A percentile compares a stretch with the other conserved stretches of the same genome.
These are phyloP conservation scores for Trichophyton equinum DNA, from an alignment of 2,329 filamentous ascomycete genomes.

Conservation along the genomic window DNA sequence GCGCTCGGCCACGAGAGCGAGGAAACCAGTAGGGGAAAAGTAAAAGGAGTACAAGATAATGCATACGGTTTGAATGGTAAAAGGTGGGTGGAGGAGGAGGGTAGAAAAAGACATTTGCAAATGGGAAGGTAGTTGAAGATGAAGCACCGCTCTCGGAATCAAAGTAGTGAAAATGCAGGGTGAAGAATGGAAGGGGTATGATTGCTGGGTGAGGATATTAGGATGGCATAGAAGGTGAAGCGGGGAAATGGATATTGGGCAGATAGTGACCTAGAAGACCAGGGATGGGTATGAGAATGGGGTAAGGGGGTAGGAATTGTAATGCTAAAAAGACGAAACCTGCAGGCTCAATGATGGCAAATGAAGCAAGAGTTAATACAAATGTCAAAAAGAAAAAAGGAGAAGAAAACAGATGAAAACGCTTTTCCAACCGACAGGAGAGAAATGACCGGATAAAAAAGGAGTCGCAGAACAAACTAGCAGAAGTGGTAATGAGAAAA, in stretches of 20 bases:
- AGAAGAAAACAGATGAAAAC: background rate
- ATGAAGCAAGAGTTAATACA: conserved; percentile 4
- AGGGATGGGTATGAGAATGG: background rate
- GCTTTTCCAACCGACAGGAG: conserved; percentile 8
- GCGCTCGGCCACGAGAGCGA: background rate
- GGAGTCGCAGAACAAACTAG: background rate
- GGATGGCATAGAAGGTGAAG: background rate
- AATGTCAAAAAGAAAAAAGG: conserved; percentile 4
- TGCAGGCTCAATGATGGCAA: conserved; percentile 2
- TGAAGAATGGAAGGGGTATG: too few relatives aligned
- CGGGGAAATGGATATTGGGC: background rate
- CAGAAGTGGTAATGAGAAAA: background rate
- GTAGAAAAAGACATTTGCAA: background rate
- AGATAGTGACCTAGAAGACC: background rate
- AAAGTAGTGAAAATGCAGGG: too few relatives aligned
- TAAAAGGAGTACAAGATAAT: background rate
- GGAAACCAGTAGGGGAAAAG: too few relatives aligned
- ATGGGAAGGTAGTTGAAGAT: too few relatives aligned
- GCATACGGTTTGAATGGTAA: background rate
- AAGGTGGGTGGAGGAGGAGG: too few relatives aligned
- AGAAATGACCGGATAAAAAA: background rate
- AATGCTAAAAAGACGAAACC: background rate
- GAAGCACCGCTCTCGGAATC: too few relatives aligned
- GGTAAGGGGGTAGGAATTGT: background rate
- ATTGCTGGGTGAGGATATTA: too few relatives aligned